Conservation (phyloP, 2,329 filamentous ascomycete species). For the Ophiostoma himal-ulmi region DNA sequence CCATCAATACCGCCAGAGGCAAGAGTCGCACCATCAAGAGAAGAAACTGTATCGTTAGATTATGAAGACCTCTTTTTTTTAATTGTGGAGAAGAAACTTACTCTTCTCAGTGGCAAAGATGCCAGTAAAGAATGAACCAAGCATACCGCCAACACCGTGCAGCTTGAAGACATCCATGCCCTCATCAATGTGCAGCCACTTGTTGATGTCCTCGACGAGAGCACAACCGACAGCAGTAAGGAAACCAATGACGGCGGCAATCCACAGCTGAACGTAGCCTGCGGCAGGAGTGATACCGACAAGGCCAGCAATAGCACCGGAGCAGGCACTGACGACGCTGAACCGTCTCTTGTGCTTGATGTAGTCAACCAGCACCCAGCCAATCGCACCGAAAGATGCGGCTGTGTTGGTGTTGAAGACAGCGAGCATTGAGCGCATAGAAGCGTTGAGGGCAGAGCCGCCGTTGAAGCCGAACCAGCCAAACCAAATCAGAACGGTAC, state of each 20-base stretch:
- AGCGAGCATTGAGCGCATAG: constrained; percentile 84
- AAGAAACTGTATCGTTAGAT: not conserved
- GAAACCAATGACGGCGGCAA: constrained; percentile 53
- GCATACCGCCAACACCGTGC: constrained; percentile 77
- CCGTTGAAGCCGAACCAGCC: constrained; percentile 98
- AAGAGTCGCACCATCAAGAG: constrained; percentile 60
- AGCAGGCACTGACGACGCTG: constrained; percentile 91
- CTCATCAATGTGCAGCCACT: constrained; percentile 70
- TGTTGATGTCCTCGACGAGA: constrained; percentile 80
- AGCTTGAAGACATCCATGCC: constrained; percentile 88
- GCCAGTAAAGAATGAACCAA: constrained; percentile 72
- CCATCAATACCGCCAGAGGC: constrained; percentile 65
- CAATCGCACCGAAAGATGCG: constrained; percentile 72
- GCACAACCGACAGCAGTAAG: constrained; percentile 65
- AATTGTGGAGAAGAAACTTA: constrained; percentile 35
- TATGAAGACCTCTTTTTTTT: constrained; percentile 65
- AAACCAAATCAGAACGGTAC: constrained; percentile 77
- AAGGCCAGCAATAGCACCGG: constrained; percentile 77
- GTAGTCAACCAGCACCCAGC: constrained; percentile 83
- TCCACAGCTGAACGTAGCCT: constrained; percentile 68
- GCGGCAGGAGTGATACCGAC: constrained; percentile 83
- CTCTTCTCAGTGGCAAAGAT: constrained; percentile 73
- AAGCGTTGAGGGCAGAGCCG: constrained; percentile 72
- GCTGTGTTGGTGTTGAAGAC: constrained; percentile 83
- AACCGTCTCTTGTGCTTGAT: constrained; percentile 82